phyloP scores from a whole-genome alignment of 164 flowering plant genomes.

The Stephania cephalantha region DNA sequence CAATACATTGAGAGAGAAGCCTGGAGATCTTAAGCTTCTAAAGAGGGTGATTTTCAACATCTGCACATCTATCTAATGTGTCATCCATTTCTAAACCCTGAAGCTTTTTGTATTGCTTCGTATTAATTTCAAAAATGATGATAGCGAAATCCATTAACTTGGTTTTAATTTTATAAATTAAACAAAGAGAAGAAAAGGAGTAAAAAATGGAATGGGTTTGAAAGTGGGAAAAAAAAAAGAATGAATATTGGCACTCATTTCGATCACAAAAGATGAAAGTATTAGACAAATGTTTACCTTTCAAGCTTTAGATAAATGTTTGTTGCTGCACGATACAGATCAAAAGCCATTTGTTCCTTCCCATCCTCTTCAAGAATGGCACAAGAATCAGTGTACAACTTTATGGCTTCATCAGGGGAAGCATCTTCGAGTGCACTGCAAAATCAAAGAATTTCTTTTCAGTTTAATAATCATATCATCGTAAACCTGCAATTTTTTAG shows the following conservation, averaged over 20 bases:
- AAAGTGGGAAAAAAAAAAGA: too few relatives aligned
- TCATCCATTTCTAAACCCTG: too few relatives aligned
- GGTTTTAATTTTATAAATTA: too few relatives aligned
- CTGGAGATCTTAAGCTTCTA: too few relatives aligned
- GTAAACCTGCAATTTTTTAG: not conserved
- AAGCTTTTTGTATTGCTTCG: too few relatives aligned
- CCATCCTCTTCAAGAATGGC: conserved; percentile 85
- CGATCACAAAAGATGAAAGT: not conserved
- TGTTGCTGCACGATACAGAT: conserved; percentile 80
- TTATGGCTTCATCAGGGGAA: conserved; percentile 70
- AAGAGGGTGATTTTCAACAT: too few relatives aligned
- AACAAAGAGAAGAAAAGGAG: too few relatives aligned
- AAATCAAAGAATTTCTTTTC: not conserved
- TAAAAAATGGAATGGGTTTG: too few relatives aligned
- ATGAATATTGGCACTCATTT: not conserved
- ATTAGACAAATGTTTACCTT: conserved; percentile 39
- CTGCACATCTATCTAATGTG: too few relatives aligned
- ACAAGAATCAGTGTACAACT: conserved; percentile 75
- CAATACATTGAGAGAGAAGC: too few relatives aligned
- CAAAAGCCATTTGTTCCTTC: conserved; percentile 96
- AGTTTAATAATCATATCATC: not conserved
- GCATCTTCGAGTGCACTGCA: conserved; percentile 75
- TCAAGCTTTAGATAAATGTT: conserved; percentile 78
- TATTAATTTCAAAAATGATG: too few relatives aligned
- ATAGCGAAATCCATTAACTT: too few relatives aligned